A percentile compares a stretch with the other conserved stretches of the same genome.
These are phyloP conservation scores for Salisapilia sapeloensis DNA, from an alignment of 352 stramenopile species.

Conservation along the genomic window DNA sequence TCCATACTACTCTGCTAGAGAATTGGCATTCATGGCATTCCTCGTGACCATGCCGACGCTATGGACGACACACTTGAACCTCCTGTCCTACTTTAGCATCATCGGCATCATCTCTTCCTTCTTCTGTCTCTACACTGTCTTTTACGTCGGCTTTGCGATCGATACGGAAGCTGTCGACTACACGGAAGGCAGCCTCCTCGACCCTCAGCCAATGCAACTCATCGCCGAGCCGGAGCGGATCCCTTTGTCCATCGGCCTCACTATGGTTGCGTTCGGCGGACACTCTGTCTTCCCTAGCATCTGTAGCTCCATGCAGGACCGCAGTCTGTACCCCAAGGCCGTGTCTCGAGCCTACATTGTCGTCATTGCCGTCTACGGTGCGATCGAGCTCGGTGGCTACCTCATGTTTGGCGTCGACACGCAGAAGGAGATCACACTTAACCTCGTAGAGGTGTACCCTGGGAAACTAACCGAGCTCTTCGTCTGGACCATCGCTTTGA, in stretches of 20 bases:
- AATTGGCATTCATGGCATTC: constrained; percentile 54
- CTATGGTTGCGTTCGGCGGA: constrained; percentile 76
- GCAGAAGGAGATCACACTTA: constrained; percentile 77
- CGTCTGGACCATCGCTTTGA: constrained; percentile 71
- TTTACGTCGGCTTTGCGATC: constrained; percentile 57
- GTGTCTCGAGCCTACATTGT: constrained; percentile 62
- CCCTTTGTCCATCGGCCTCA: constrained; percentile 63
- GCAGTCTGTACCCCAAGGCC: constrained; percentile 35
- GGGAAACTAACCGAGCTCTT: constrained; percentile 42
- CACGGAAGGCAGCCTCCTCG: constrained; percentile 29
- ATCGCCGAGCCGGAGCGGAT: constrained; percentile 49
- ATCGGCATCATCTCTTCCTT: constrained; percentile 72
- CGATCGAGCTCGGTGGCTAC: constrained; percentile 63
- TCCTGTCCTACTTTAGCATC: constrained; percentile 75
- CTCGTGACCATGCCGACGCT: constrained; percentile 59
- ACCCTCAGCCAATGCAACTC: constrained; percentile 40
- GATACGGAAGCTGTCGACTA: constrained; percentile 17
- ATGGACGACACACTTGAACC: constrained; percentile 66
- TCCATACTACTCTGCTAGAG: constrained; percentile 27
- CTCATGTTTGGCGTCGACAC: constrained; percentile 68
- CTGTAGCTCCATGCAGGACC: constrained; percentile 62
- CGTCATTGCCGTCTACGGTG: constrained; percentile 47
- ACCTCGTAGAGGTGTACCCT: constrained; percentile 51
- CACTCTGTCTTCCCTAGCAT: constrained; percentile 85
- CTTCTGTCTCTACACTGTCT: constrained; percentile 56